Base-by-base conservation (phyloP, 2,329 filamentous ascomycete species). In the Penicillium oxalicum region DNA sequence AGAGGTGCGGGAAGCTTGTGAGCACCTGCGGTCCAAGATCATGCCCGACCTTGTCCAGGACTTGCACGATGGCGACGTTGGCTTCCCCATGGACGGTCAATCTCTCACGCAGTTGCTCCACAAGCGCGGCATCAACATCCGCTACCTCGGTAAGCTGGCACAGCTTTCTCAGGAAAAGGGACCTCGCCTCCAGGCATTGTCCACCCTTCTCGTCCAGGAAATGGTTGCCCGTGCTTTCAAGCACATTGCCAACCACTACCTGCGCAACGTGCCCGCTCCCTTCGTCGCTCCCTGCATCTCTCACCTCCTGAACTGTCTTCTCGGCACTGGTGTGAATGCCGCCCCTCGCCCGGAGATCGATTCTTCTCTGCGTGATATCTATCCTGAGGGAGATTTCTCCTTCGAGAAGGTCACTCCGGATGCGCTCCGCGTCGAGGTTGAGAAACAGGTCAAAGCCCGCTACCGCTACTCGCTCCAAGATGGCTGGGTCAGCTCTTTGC, bases 41-140 rank as follows among this genome's bases (percentile, higher is more conserved):
- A 86, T 98, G 56, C 90, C 91, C n/a, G 82, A 86, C 48, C 77
- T 98, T 49, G 72, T 97, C 49, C 83, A 86, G 53, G 91, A 98
- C 62, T 80, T 98, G 50, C 86, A 87, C 64, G 88, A 95, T 57
- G 91, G 89, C 5, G 91, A 98, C 59, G 86, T 95, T 57, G 93
- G 91, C 61, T 97, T 97, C 75, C 93, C 93, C 9, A 96, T 97
- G 89, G 94, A 98, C 61, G 93, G 93, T n/a, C 82, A 87, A 63
- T 96, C 91, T 18, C 77, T 98, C 50, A 88, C 86, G 61, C 83
- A 84, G 56, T 80, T 96, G 44, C 78, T 98, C 64, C 93, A 98
- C 76, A 95, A 95, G 77, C 88, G 91, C 37, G 93, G 93, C 72
- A 91, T 98, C 75, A 98, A 98, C 74, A 80, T 97, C 54, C 83